Evolutionary conservation across 2,329 filamentous ascomycete genomes (phyloP), one percentile per base, ranked within the genome.

Genomic region (Exophiala dermatitidis): DNA sequence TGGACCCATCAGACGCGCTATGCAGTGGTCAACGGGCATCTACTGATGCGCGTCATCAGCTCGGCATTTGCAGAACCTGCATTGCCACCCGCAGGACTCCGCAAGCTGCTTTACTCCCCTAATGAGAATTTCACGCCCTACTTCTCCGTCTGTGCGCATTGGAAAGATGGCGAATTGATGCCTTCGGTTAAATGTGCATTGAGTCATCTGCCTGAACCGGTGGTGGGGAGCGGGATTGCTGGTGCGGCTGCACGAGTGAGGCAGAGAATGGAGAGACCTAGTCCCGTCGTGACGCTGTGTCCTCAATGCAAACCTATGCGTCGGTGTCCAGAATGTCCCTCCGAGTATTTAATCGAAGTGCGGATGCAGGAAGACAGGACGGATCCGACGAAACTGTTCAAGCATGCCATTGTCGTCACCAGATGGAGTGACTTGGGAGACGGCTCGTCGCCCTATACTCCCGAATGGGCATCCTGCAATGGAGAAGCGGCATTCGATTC

Each of bases 101-200:
- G 81, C 1, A 69, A 81, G 50, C 70, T 84, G 2, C 72, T 84
- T 1, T 83, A 79, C 66, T 79, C 74, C 31, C 74, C 77, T 53
- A 76, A 80, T 48, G 80, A 83, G 61, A 59, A 60, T 42, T 83
- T 81, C 66, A 76, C 71, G 49, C 81, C 81, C 0, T 84, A 78
- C 64, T 84, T 84, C 66, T 81, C 77, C 7, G 77, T 75, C 1
- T 84, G 81, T 60, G 73, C 78, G 1, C 81, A 84, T 64, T 84
- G 81, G 81, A 72, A 75, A 12, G 77, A 83, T 56, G 81, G 81
- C 12, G 71, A 80, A 34, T 68, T 84, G 10, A 82, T 81, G 71
- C 72, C 76, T 10, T 68, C 79, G 33, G 80, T 78, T 60, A 84
- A 84, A 67, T 84, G 81, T 63, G 79, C 80, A 2, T 68, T 84